Conservation (phyloP, 1,284 basidiomycete genomes). For the Ustilago cynodontis region DNA sequence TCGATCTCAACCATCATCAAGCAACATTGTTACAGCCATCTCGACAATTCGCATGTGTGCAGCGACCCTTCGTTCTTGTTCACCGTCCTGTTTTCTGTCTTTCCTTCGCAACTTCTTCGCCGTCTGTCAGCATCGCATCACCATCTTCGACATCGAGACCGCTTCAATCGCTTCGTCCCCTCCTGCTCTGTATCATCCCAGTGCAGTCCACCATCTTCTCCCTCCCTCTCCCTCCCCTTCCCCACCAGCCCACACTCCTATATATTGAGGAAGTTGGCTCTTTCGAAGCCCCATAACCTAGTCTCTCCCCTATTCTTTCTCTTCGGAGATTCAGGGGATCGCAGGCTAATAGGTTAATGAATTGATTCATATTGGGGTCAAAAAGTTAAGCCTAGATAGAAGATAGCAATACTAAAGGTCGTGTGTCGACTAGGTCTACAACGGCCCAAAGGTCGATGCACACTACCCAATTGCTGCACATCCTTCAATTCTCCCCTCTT, state of each 20-base stretch:
- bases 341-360: conserved; percentile 49
- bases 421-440: conserved; percentile 40
- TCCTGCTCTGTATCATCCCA: not conserved
- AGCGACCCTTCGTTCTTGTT: not conserved
- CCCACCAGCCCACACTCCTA: not conserved
- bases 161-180: not conserved
- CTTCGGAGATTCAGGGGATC: conserved; percentile 16
- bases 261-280: conserved; percentile 22
- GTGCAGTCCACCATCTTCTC: not conserved
- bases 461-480: conserved; percentile 58
- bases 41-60: not conserved
- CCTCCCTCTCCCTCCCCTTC: not conserved
- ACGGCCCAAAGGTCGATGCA: conserved; percentile 40
- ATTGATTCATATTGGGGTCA: conserved; percentile 47
- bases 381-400: conserved; percentile 57
- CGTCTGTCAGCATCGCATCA: not conserved
- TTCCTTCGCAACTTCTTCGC: not conserved
- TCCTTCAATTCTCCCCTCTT: not conserved
- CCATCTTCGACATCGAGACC: not conserved
- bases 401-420: conserved; percentile 51
- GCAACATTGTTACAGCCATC: not conserved
- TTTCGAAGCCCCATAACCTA: conserved; percentile 54
- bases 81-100: not conserved
- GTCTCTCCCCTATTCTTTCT: conserved; percentile 31
- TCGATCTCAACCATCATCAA: not conserved